A percentile compares a stretch with the other conserved stretches of the same genome.
These are phyloP conservation scores for Botrytis hyacinthi DNA, from an alignment of 2,329 filamentous ascomycete genomes.

Conservation along the genomic window DNA sequence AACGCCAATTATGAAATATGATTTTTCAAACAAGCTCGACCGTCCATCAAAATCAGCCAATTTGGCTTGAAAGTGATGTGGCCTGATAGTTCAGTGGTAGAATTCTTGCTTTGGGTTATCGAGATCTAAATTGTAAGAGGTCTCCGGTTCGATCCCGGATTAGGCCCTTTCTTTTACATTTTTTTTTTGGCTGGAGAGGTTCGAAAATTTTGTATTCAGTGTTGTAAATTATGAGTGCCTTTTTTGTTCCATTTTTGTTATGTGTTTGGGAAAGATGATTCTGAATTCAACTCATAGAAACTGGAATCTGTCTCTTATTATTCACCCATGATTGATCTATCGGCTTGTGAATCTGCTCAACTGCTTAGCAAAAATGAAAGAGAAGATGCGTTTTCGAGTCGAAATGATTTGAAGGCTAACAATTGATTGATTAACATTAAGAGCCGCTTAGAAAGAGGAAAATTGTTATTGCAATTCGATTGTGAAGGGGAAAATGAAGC, in stretches of 20 bases:
- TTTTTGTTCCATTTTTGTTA: neutral
- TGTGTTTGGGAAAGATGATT: no score
- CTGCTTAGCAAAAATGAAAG: no score
- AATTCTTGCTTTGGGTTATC: constrained; percentile 6
- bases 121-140: neutral
- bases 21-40: accelerated
- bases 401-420: neutral
- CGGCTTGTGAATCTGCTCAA: neutral
- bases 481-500: neutral
- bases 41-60: neutral
- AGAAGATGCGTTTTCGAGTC: no score
- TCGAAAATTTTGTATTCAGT: no score
- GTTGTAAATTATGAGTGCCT: neutral
- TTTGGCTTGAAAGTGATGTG: neutral
- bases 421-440: no score
- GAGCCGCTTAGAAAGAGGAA: neutral
- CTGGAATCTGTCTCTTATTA: no score
- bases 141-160: constrained; percentile 13
- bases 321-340: neutral
- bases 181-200: no score
- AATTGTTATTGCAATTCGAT: neutral
- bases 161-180: neutral
- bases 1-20: accelerated
- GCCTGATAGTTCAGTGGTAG: constrained; percentile 17
- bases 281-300: no score